These are phyloP conservation scores for Xylaria grammica DNA, from an alignment of 495 filamentous ascomycete species.

Conservation along the genomic window DNA sequence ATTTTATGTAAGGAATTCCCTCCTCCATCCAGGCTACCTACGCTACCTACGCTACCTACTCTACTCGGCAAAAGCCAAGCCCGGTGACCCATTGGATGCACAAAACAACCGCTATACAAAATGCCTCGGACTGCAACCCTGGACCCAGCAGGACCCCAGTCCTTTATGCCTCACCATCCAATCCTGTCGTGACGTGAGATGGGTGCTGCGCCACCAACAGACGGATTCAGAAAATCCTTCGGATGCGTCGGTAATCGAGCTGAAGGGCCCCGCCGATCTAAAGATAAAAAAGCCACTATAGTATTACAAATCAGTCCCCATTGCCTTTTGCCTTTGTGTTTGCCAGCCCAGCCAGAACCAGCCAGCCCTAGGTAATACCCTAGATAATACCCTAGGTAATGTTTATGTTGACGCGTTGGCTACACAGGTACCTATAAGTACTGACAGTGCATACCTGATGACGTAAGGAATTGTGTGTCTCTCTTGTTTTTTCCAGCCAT, in stretches of 20 bases:
- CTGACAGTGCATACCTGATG: neutral
- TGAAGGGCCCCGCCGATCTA: neutral
- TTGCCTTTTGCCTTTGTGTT: no score
- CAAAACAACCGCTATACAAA: neutral
- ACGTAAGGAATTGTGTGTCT: no score
- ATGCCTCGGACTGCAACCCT: conserved; percentile 14
- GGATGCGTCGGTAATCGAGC: conserved; percentile 21
- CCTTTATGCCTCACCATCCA: conserved; percentile 1
- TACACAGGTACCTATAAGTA: no score
- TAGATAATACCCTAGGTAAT: no score
- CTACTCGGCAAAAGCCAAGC: neutral
- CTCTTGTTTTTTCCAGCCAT: no score
- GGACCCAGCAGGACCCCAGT: conserved; percentile 8
- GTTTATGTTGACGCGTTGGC: neutral
- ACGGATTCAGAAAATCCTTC: conserved; percentile 18
- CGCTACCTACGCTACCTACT: neutral
- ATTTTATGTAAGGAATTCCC: conserved; percentile 4
- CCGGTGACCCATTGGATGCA: conserved; percentile 13
- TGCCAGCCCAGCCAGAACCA: no score
- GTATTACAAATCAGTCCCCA: conserved; percentile 14
- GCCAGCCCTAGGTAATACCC: no score
- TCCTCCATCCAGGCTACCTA: neutral
- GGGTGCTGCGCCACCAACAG: conserved; percentile 11
- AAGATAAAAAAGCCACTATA: neutral
- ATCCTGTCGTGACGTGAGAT: conserved; percentile 16